Base-by-base conservation (phyloP, 2,329 filamentous ascomycete species). In the Aaosphaeria pasadenensis region DNA sequence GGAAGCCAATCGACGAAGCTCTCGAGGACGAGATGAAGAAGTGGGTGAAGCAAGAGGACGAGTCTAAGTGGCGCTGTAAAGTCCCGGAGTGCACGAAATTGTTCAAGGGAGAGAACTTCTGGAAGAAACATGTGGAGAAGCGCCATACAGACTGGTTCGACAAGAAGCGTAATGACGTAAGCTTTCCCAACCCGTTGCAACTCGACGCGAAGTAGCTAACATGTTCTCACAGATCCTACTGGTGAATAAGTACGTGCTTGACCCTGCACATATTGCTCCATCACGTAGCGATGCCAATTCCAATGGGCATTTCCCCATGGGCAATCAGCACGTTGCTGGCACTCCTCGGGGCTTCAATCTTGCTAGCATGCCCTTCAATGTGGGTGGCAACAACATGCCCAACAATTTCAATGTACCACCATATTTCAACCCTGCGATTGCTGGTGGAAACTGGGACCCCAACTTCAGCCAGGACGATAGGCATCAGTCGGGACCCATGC, bases 91-190 rank as follows among this genome's bases (percentile, higher is more conserved):
- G 94, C 72, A 87, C 88, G 7, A 99, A 99, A 72, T 77, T 99
- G 6, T 99, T 99, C 80, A 97, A 97, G 71, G 94, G 94, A 49
- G 88, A 95, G 39, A 85, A 92, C 60, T 99, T 99, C 69, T 99
- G 95, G 92, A 86, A 85, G 63, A 99, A 99, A 77, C 94, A 99
- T 63, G 86, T 97, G 11, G 92, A 97, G 73, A 99, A 99, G 75
- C 85, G 95, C 49, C 94, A 99, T 69, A 70, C 82, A 0, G 92
- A 97, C 46, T 99, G 91, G 88, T 80, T 88, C 40, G 86, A 91
- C 32, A 81, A 77, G 45, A 75, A 96, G 55, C 87, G 86, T 68
- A 85, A 87, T 66, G 92, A 96, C 75, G 91, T 95, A 78, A 77
- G 85, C 77, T 24, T 24, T 24, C 17, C 17, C 17, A 24, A 24